phyloP scores from a whole-genome alignment of 352 stramenopile genomes.

The Phytophthora pistaciae region DNA sequence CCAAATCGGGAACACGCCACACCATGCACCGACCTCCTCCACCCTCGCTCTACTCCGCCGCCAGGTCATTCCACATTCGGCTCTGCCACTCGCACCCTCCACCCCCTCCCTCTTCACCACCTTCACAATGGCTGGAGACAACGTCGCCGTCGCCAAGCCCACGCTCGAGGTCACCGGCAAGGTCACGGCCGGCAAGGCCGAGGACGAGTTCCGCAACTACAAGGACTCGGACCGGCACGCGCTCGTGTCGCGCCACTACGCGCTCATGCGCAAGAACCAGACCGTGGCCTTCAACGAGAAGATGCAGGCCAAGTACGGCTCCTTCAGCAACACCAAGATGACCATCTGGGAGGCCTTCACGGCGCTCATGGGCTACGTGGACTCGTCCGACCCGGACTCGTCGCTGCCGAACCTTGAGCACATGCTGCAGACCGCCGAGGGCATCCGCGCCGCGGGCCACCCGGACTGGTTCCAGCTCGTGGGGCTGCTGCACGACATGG shows the following conservation, averaged over 20 bases:
- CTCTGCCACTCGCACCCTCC: neutral
- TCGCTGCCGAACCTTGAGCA: conserved; percentile 92
- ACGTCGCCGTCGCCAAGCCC: conserved; percentile 14
- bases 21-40: neutral
- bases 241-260: conserved; percentile 80
- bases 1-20: neutral
- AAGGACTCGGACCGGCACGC: conserved; percentile 73
- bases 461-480: conserved; percentile 95
- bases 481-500: conserved; percentile 94
- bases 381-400: conserved; percentile 94
- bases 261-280: conserved; percentile 80
- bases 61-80: conserved; percentile 12
- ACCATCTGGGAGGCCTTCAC: conserved; percentile 93
- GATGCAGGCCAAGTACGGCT: conserved; percentile 78
- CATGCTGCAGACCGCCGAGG: conserved; percentile 95
- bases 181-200: conserved; percentile 59
- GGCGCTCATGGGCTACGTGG: conserved; percentile 92
- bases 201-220: conserved; percentile 87
- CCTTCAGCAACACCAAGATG: conserved; percentile 86
- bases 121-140: conserved; percentile 21
- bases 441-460: conserved; percentile 89
- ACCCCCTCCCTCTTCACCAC: neutral
- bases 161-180: conserved; percentile 48
- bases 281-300: conserved; percentile 76
- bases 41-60: neutral